A percentile compares a stretch with the other conserved stretches of the same genome.
Evolutionary conservation across 306 rosid genomes (phyloP).

Genomic region (Gillenia trifoliata): DNA sequence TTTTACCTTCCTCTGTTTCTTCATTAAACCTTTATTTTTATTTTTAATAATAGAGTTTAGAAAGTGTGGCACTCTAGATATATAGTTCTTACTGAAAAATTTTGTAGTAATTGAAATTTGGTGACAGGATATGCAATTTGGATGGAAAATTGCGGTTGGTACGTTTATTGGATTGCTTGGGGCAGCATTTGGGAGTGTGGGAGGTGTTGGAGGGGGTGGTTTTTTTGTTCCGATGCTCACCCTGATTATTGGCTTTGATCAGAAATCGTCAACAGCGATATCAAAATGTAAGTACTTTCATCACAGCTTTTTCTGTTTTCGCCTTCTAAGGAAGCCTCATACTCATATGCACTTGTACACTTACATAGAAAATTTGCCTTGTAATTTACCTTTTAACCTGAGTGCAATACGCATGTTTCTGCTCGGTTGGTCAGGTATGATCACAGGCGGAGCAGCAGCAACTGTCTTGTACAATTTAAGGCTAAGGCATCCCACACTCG

Average conservation of each 20-base stretch:
- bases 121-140: conserved; percentile 59
- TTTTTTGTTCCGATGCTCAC: conserved; percentile 76
- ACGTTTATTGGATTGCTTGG: conserved; percentile 57
- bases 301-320: background rate
- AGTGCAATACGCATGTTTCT: background rate
- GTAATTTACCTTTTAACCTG: too few relatives aligned
- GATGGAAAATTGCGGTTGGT: conserved; percentile 55
- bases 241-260: conserved; percentile 62
- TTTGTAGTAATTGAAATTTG: background rate
- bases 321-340: background rate
- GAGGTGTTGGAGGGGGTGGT: conserved; percentile 88
- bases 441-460: conserved; percentile 57
- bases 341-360: background rate
- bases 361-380: background rate
- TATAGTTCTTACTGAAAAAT: background rate
- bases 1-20: background rate
- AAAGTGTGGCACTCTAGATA: background rate
- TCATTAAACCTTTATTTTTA: background rate
- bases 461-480: conserved; percentile 65
- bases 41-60: background rate
- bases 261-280: conserved; percentile 59
- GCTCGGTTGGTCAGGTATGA: conserved; percentile 46
- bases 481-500: conserved; percentile 54
- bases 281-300: conserved; percentile 50
- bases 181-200: conserved; percentile 77